Evolutionary conservation across 163 green algal genomes (phyloP).

Genomic region (Scenedesmus sp.): DNA sequence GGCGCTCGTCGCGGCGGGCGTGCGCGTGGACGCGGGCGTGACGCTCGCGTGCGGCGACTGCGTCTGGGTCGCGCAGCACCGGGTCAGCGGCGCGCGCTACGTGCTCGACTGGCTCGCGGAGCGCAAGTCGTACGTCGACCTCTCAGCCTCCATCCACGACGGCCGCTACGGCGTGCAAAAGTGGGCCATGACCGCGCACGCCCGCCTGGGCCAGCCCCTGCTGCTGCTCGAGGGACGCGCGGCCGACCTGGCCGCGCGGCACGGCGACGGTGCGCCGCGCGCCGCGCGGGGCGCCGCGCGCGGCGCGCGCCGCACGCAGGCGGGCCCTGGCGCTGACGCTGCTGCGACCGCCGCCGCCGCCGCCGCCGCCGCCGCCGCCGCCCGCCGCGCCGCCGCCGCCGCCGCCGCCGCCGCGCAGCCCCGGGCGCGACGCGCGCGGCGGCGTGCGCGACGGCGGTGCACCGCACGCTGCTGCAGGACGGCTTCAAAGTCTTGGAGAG

Average conservation of each 20-base stretch:
- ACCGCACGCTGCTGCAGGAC: constrained; percentile 27
- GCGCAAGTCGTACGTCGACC: constrained; percentile 41
- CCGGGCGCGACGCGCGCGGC: no score
- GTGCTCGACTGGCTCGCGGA: constrained; percentile 44
- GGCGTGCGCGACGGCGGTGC: constrained; percentile 11
- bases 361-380: no score
- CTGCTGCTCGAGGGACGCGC: constrained; percentile 21
- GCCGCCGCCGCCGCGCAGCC: no score
- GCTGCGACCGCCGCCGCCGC: no score
- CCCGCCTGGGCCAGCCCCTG: background rate
- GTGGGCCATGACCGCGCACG: constrained; percentile 29
- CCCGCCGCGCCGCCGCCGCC: no score
- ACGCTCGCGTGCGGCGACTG: constrained; percentile 31
- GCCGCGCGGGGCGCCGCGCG: no score
- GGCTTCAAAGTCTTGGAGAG: constrained; percentile 53
- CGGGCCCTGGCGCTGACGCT: no score
- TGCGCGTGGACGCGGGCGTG: constrained; percentile 16
- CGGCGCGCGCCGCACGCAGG: no score
- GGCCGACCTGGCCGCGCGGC: background rate
- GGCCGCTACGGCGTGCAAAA: constrained; percentile 43
- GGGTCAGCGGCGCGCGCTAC: background rate
- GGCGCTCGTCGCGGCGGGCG: background rate
- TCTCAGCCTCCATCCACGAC: constrained; percentile 36
- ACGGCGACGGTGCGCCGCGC: background rate
- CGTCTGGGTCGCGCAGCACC: constrained; percentile 38